Percentiles rank a stretch among this genome's conserved stretches.
Evolutionary conservation across 371 early-diverging fungal species (phyloP).

Genomic region (Mortierella sp.): DNA sequence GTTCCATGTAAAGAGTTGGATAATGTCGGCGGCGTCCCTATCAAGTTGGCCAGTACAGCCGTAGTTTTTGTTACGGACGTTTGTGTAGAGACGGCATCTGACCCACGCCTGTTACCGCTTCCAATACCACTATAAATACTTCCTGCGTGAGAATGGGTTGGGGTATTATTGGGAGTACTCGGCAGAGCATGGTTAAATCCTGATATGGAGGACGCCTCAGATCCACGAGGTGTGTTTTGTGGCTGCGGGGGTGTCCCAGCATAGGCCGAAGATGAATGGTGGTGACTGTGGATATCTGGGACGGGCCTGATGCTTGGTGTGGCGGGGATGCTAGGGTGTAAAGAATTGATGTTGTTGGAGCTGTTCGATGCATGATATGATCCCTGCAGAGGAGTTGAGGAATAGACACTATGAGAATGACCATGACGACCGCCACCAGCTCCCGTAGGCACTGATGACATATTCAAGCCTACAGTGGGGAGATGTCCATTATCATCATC

Average conservation of each 20-base stretch:
- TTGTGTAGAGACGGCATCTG: constrained; percentile 18
- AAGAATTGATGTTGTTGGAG: constrained; percentile 1
- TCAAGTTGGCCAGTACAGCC: constrained; percentile 31
- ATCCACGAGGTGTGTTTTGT: constrained; percentile 45
- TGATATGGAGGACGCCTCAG: constrained; percentile 29
- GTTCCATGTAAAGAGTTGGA: constrained; percentile 5
- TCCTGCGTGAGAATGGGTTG: constrained; percentile 29
- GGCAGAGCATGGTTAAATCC: constrained; percentile 20
- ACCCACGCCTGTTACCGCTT: constrained; percentile 34
- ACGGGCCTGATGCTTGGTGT: constrained; percentile 53
- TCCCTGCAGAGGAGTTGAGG: constrained; percentile 30
- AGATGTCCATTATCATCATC: constrained; percentile 24
- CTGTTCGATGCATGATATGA: constrained; percentile 17
- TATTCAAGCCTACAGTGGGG: not conserved
- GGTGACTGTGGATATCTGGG: constrained; percentile 32
- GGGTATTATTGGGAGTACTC: constrained; percentile 26
- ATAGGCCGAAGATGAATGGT: constrained; percentile 5
- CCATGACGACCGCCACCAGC: constrained; percentile 19
- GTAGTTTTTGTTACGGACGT: constrained; percentile 28
- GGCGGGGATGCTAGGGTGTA: constrained; percentile 31
- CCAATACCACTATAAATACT: constrained; percentile 19
- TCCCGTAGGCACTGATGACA: constrained; percentile 3
- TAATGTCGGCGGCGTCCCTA: constrained; percentile 29
- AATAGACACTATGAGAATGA: constrained; percentile 29
- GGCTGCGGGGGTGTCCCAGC: constrained; percentile 43